Evolutionary conservation across 345 rosid genomes (phyloP), one percentile per base, ranked within the genome.

Genomic region (Camelina laxa): DNA sequence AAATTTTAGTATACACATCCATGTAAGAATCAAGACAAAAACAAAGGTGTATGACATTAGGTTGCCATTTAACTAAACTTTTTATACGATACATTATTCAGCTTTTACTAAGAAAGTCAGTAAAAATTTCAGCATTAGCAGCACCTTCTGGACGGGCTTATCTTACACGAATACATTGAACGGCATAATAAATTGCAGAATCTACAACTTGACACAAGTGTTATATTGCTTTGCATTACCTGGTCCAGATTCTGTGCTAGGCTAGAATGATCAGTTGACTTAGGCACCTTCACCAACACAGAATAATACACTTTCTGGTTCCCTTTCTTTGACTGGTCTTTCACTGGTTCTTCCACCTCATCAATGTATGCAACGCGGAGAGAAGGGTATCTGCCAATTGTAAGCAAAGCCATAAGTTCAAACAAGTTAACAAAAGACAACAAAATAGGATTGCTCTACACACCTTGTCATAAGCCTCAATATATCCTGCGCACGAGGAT

Each of bases 351-450:
- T 81, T 96, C 98, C 7, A 96, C 91, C 84, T 96, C 99, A 67
- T 96, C 99, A 73, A 96, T 92, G 75, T 92, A 96, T 22, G 99
- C 99, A 49, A 96, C 98, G 38, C 99, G 97, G 62, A 96, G 92
- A 11, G 99, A 96, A n/a, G 95, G 97, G 78, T 96, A 89, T 65
- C 99, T 96, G 85, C 78, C 83, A 75, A 60, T 50, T 16, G 65
- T 24, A 72, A 69, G 70, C 1, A 53, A 54, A 60, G 15, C 21
- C 60, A 48, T 61, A 31, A 51, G 73, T 47, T 55, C 75, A 51
- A 57, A 50, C 7, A 68, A 62, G 20, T 73, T 57, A 21, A 64
- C 39, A 36, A 42, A 60, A 20, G 22, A 41, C 9, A 66, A 55
- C 4, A 48, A 60, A 45, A 27, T 42, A 60, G 36, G 39, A 74